Base-by-base conservation (phyloP, 1,139 yeast species). In the Scheffersomyces illinoinensis region DNA sequence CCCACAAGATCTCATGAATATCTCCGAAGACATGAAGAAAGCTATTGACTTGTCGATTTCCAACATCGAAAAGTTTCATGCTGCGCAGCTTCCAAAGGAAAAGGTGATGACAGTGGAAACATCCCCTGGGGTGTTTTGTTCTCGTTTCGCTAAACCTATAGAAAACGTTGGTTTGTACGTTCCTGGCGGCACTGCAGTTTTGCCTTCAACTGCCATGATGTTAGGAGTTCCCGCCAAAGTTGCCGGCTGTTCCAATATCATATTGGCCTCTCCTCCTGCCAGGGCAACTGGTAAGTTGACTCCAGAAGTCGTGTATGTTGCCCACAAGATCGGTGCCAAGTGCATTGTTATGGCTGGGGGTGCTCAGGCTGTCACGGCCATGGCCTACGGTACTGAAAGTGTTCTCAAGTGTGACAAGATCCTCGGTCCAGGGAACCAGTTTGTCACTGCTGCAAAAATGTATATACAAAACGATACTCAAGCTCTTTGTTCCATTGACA, bases 401-500 rank as follows among this genome's bases (percentile, higher is more conserved):
- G 90, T 95, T 54, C 90, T 96, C 59, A 95, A 96, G 76, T 96
- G 96, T 72, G 98, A 95, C 77, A 95, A 95, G 82, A 93, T 95
- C 62, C 84, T 95, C 75, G 99, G 99, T 56, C 99, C 99, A 23
- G 99, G 99, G 61, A 95, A 95, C 77, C 99, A 95, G 78, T 95
- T 96, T 73, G 99, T 95, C 58, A 95, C 99, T 26, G 99, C 99
- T 56, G 99, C 99, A 52, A 95, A 95, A 81, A 96, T 96, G 99
- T 81, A 90, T 72, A 96, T 96, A 53, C 96, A 93, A 68, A 96
- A 96, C 71, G 99, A 95, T 71, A 91, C 98, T 3, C 90, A 89
- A 66, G 98, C 99, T 2, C 80, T 93, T 66, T 96, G 97, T 71
- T 90, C 97, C 47, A 96, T 95, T 67, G 99, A 95, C 75, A 93